Evolutionary conservation across 1,139 yeast species (phyloP).

Genomic region (Kodamaea suecica): DNA sequence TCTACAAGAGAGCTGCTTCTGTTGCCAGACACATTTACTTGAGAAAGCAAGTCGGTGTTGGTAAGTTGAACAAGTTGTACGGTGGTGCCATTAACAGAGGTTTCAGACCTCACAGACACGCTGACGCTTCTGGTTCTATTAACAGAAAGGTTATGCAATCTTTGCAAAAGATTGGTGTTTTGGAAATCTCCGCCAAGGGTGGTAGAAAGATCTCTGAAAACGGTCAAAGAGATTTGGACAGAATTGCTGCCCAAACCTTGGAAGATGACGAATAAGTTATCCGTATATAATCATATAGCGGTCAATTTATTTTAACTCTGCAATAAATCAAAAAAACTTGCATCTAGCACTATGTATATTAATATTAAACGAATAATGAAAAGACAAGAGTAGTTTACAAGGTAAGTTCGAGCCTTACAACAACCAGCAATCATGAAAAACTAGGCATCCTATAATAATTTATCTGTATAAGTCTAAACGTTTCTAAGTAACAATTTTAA

Average conservation of each 20-base stretch:
- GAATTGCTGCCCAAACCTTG: slow-evolving; percentile 99
- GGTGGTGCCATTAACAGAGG: slow-evolving; percentile 99
- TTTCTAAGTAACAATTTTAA: not conserved
- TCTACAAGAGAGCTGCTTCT: slow-evolving; percentile 99
- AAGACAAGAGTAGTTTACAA: too few species aligned
- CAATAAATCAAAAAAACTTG: not conserved
- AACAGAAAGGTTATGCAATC: slow-evolving; percentile 99
- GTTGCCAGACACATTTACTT: slow-evolving; percentile 99
- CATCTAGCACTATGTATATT: not conserved
- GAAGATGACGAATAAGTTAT: slow-evolving; percentile 71
- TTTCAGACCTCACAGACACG: slow-evolving; percentile 97
- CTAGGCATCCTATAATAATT: too few species aligned
- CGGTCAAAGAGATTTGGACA: slow-evolving; percentile 99
- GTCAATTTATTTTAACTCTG: not conserved
- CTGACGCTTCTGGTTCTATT: slow-evolving; percentile 97
- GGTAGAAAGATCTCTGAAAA: slow-evolving; percentile 99
- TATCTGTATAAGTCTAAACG: not conserved
- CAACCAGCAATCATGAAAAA: too few species aligned
- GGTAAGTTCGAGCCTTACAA: too few species aligned
- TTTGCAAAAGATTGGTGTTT: slow-evolving; percentile 96
- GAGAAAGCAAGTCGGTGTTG: slow-evolving; percentile 99
- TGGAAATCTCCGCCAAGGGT: slow-evolving; percentile 96
- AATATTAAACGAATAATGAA: not conserved
- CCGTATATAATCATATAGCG: too few species aligned
- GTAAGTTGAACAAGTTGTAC: slow-evolving; percentile 97